Conservation (phyloP, 441 rosid species). For the Pelargonium cotyledonis region DNA sequence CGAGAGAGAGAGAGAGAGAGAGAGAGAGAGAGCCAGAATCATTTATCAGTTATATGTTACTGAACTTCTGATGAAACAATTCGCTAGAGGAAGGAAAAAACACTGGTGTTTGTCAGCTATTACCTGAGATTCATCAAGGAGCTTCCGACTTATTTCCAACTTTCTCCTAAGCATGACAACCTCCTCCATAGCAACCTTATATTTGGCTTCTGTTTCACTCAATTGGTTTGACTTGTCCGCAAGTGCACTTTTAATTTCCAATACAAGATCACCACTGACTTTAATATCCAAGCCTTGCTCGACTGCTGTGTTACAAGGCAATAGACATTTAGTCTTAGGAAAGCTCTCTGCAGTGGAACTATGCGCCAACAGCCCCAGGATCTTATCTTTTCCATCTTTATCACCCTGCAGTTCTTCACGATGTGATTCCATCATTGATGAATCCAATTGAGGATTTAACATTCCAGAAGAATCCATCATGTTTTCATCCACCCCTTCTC, state of each 20-base stretch:
- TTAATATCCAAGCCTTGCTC: conserved; percentile 38
- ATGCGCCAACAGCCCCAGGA: conserved; percentile 45
- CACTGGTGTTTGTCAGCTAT: conserved; percentile 6
- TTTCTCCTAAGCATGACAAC: conserved; percentile 57
- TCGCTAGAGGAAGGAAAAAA: not conserved
- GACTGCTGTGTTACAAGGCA: conserved; percentile 39
- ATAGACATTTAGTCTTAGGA: conserved; percentile 38
- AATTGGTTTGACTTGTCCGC: conserved; percentile 54
- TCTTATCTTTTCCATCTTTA: conserved; percentile 59
- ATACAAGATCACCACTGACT: conserved; percentile 32
- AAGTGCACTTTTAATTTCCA: conserved; percentile 52
- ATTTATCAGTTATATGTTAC: not conserved
- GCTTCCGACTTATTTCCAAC: conserved; percentile 69
- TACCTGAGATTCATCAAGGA: conserved; percentile 98
- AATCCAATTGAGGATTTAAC: conserved; percentile 59
- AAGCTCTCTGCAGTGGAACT: conserved; percentile 87
- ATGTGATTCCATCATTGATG: conserved; percentile 74
- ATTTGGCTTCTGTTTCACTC: conserved; percentile 60
- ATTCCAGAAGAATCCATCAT: conserved; percentile 86
- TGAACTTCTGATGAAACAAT: not conserved
- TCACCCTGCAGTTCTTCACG: conserved; percentile 48
- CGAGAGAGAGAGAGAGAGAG: not conserved
- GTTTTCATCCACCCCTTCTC: conserved; percentile 85
- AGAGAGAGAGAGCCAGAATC: not conserved
- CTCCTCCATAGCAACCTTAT: conserved; percentile 65